Conservation (phyloP, 495 filamentous ascomycete genomes). For the Penicillium manginii region DNA sequence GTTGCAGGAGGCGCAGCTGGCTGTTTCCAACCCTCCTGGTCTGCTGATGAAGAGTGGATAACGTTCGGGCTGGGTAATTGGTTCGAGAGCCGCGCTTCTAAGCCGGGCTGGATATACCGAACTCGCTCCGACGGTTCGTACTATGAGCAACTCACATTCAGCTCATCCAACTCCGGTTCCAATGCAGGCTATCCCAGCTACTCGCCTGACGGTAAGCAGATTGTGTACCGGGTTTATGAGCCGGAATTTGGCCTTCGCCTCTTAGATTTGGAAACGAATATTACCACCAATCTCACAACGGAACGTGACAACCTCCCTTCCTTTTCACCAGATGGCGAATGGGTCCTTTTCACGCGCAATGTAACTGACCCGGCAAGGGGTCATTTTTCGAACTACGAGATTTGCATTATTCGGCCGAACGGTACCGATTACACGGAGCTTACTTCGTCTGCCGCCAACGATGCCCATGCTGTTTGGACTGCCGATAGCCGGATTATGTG, state of each 20-base stretch:
- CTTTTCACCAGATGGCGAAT: constrained; percentile 18
- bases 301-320: constrained; percentile 18
- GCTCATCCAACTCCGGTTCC: not conserved
- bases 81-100: constrained; percentile 12
- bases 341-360: constrained; percentile 21
- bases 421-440: constrained; percentile 3
- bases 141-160: constrained; percentile 9
- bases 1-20: constrained; percentile 11
- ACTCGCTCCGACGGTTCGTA: constrained; percentile 13
- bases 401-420: constrained; percentile 9
- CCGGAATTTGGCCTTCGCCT: constrained; percentile 11
- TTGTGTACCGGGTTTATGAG: constrained; percentile 15
- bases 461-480: constrained; percentile 15
- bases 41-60: constrained; percentile 14
- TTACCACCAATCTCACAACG: constrained; percentile 6
- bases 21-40: constrained; percentile 21
- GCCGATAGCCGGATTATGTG: constrained; percentile 10
- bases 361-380: not conserved
- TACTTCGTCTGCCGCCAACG: constrained; percentile 6
- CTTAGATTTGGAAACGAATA: constrained; percentile 11
- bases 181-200: constrained; percentile 18
- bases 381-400: constrained; percentile 10
- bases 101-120: constrained; percentile 10
- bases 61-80: constrained; percentile 15
- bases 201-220: constrained; percentile 15